Base-by-base conservation (phyloP, 1,284 basidiomycete genomes). In the Leccinum holopus region DNA sequence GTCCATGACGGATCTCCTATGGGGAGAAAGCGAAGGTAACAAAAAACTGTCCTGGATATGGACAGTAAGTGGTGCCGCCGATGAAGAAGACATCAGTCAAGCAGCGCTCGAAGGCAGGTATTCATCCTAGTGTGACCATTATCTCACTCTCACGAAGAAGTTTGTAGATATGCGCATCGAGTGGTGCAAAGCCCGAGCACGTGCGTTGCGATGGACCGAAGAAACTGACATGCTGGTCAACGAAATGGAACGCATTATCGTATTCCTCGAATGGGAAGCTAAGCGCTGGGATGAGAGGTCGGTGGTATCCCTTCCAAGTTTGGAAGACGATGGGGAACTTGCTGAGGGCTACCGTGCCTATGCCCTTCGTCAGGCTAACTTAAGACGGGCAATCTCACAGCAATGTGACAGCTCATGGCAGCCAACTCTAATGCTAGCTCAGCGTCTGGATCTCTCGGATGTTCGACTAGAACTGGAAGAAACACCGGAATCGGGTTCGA, bases 1-100 rank as follows among this genome's bases (percentile, higher is more conserved):
- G 12, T 4, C 33, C 2, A 41, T 62, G 54, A 21, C 33, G 1
- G 61, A 55, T 9, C n/a, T 59, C 0, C n/a, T 59, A 5, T 54
- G 47, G 44, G 54, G 58, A 7, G 35, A 59, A 7, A 59, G 33
- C 1, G 35, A 62, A 33, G 61, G 61, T 1, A 55, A 35, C 1
- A 55, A 18, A 8, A 59, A 56, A 10, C 3, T 59, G 2, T 62
- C 52, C 1, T 62, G 61, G 57, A 62, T 62, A 18, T 62, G 57
- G 57, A 55, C 53, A 16, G 25, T 55, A 10, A 21, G 53, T 6
- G 21, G 53, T 25, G 30, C 53, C 18, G 14, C 33, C 9, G 52
- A 54, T 14, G 21, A 53, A 30, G 52, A 53, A 32, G 52, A 53
- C n/a, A n/a, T 32, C 12, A 25, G 21, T n/a, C 28, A n/a, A 53